phyloP scores from a whole-genome alignment of 1,139 yeast species.

The Suhomyces bokatorum region DNA sequence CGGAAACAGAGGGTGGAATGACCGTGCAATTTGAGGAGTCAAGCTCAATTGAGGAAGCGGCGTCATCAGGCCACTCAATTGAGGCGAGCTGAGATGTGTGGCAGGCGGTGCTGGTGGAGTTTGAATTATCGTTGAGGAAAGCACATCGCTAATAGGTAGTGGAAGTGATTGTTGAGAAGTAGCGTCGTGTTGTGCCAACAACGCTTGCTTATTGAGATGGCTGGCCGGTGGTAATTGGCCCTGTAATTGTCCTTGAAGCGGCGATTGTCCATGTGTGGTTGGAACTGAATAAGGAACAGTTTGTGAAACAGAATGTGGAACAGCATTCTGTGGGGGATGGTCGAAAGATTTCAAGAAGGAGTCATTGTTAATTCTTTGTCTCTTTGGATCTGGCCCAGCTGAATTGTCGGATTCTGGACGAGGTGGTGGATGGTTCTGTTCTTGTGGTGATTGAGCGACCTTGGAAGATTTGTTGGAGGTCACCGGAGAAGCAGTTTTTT shows the following conservation, averaged over 20 bases:
- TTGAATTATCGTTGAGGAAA: neutral
- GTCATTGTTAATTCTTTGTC: too few relatives aligned
- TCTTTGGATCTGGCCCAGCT: too few relatives aligned
- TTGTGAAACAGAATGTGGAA: too few relatives aligned
- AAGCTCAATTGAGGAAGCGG: neutral
- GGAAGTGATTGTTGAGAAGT: slow-evolving; percentile 8
- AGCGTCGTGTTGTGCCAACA: neutral
- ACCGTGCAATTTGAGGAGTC: neutral
- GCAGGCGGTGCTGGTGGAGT: slow-evolving; percentile 6
- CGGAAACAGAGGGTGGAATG: neutral
- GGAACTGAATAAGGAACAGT: too few relatives aligned
- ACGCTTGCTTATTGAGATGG: neutral
- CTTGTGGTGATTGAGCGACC: too few relatives aligned
- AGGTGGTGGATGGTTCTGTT: too few relatives aligned
- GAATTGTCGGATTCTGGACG: too few relatives aligned
- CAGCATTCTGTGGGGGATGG: too few relatives aligned
- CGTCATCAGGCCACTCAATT: neutral
- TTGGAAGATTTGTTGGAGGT: neutral
- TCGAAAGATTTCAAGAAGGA: too few relatives aligned
- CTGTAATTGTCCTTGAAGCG: too few relatives aligned
- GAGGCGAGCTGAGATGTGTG: slow-evolving; percentile 1
- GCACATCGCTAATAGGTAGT: neutral
- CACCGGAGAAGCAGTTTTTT: neutral
- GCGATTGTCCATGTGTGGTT: neutral
- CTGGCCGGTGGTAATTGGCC: too few relatives aligned